phyloP scores from a whole-genome alignment of 805 yeast genomes.

The Zygosaccharomyces bailii region DNA sequence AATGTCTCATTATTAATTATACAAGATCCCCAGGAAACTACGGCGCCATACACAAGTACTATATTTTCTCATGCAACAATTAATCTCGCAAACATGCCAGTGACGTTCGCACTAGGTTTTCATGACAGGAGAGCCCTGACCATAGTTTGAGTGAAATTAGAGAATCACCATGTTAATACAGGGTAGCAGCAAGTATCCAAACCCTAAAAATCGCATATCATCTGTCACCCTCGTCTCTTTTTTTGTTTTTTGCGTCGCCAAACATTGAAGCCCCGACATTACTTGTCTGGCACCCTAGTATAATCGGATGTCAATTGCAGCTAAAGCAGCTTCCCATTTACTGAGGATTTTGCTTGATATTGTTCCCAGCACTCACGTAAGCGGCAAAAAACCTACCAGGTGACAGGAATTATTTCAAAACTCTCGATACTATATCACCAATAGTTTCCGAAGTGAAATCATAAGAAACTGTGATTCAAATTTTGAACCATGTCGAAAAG shows the following conservation, averaged over 20 bases:
- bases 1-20: too few relatives aligned
- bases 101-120: too few relatives aligned
- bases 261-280: slow-evolving; percentile 78
- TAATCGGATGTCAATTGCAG: slow-evolving; percentile 62
- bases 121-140: too few relatives aligned
- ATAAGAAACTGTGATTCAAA: slow-evolving; percentile 53
- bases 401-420: slow-evolving; percentile 66
- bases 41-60: too few relatives aligned
- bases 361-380: slow-evolving; percentile 61
- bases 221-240: slow-evolving; percentile 54
- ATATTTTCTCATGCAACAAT: too few relatives aligned
- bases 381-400: slow-evolving; percentile 93
- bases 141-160: too few relatives aligned
- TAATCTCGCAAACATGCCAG: too few relatives aligned
- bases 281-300: slow-evolving; percentile 85
- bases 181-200: slow-evolving; percentile 76
- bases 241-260: slow-evolving; percentile 73
- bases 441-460: slow-evolving; percentile 60
- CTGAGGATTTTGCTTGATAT: slow-evolving; percentile 60
- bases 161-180: too few relatives aligned
- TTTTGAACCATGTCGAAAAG: slow-evolving; percentile 60
- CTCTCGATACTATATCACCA: slow-evolving; percentile 53
- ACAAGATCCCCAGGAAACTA: too few relatives aligned
- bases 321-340: slow-evolving; percentile 54
- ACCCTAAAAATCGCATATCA: slow-evolving; percentile 80